phyloP scores from a whole-genome alignment of 1,139 yeast species.

The Geotrichum siamense region DNA sequence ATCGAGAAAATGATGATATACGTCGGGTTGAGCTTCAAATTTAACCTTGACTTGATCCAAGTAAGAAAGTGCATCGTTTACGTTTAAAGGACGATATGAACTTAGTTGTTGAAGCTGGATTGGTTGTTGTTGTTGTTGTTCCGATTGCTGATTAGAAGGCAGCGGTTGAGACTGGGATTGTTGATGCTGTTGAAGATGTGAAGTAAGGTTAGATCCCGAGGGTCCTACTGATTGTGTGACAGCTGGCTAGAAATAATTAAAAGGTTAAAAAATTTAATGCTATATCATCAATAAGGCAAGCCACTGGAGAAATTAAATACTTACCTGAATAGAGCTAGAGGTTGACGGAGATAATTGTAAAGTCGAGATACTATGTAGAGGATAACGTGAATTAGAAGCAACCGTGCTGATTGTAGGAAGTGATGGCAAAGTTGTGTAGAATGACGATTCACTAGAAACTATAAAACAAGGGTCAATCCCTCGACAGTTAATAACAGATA shows the following conservation, averaged over 20 bases:
- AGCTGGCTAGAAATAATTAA: constrained; percentile 6
- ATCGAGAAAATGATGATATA: constrained; percentile 90
- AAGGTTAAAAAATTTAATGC: neutral
- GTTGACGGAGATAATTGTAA: constrained; percentile 25
- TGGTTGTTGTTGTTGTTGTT: constrained; percentile 15
- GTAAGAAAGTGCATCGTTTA: constrained; percentile 91
- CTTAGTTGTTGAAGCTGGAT: constrained; percentile 21
- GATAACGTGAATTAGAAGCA: constrained; percentile 5
- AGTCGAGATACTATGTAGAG: constrained; percentile 21
- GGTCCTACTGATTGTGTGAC: constrained; percentile 16
- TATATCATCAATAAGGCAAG: constrained; percentile 10
- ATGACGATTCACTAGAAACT: constrained; percentile 23
- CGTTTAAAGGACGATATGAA: constrained; percentile 78
- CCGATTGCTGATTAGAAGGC: neutral
- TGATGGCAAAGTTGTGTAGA: constrained; percentile 49
- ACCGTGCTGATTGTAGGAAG: constrained; percentile 37
- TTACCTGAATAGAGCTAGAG: constrained; percentile 1
- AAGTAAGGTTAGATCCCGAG: constrained; percentile 7
- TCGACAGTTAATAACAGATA: too few species aligned
- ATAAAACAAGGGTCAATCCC: neutral
- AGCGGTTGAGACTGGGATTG: constrained; percentile 13
- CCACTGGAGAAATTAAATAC: neutral
- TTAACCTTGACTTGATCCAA: constrained; percentile 93
- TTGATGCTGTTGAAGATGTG: constrained; percentile 14
- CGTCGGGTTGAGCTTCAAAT: constrained; percentile 88